A percentile compares a stretch with the other conserved stretches of the same genome.
These are phyloP conservation scores for Coemansia erecta DNA, from an alignment of 192 early-diverging fungal genomes.

Conservation along the genomic window DNA sequence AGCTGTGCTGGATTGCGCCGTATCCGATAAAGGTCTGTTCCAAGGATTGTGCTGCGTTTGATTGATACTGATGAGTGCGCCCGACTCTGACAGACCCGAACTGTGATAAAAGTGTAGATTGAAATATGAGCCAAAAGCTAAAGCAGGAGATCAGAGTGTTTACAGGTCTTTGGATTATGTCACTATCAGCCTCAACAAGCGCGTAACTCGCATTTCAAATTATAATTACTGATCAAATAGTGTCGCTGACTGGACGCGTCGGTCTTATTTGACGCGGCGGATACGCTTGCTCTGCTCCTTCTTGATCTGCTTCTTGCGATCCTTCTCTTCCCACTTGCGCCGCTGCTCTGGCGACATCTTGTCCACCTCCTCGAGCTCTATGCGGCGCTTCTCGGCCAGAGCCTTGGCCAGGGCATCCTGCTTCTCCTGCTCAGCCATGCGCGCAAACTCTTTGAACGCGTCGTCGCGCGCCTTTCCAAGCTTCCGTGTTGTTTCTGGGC, in stretches of 20 bases:
- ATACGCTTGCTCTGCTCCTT: conserved; percentile 60
- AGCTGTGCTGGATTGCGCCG: too few relatives aligned
- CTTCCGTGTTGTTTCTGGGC: conserved; percentile 55
- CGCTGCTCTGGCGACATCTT: conserved; percentile 76
- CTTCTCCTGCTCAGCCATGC: conserved; percentile 62
- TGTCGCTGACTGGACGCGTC: not conserved
- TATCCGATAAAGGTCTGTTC: too few relatives aligned
- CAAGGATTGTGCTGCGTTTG: too few relatives aligned
- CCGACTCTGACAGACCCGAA: too few relatives aligned
- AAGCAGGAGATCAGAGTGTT: too few relatives aligned
- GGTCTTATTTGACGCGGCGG: conserved; percentile 55
- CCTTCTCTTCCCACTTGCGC: conserved; percentile 84
- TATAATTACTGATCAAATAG: not conserved
- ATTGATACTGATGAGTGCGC: too few relatives aligned
- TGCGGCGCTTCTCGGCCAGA: conserved; percentile 65
- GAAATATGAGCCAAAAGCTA: too few relatives aligned
- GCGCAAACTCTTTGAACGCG: conserved; percentile 62
- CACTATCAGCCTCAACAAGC: not conserved
- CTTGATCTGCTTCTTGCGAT: conserved; percentile 69
- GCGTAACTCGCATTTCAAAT: too few relatives aligned
- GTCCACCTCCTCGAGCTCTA: conserved; percentile 60
- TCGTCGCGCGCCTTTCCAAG: conserved; percentile 64
- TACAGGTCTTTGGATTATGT: too few relatives aligned
- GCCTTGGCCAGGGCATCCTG: conserved; percentile 68
- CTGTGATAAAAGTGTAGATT: too few relatives aligned